phyloP scores from a whole-genome alignment of 202 grass and related monocot species.

The Zoysia matrella region DNA sequence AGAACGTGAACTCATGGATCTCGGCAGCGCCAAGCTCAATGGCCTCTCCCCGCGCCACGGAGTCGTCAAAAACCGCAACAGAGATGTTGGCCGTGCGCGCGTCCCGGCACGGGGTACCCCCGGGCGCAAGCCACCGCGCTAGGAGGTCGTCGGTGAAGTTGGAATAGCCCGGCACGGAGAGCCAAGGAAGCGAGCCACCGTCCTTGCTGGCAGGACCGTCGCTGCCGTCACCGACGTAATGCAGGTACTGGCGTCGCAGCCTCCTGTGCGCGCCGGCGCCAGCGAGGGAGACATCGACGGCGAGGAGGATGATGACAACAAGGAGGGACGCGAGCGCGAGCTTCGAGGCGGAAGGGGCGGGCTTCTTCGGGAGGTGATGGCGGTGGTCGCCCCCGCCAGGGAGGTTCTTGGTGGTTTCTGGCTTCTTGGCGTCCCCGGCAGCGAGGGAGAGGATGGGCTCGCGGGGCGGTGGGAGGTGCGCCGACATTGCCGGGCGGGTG shows the following conservation, averaged over 20 bases:
- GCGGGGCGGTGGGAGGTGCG: constrained; percentile 45
- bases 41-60: neutral
- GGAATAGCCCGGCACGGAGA: constrained; percentile 50
- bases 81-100: constrained; percentile 74
- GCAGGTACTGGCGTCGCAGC: constrained; percentile 38
- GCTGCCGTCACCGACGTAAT: constrained; percentile 26
- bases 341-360: constrained; percentile 34
- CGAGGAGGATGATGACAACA: constrained; percentile 53
- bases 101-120: constrained; percentile 66
- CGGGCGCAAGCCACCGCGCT: constrained; percentile 66
- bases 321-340: constrained; percentile 55
- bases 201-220: neutral
- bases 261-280: constrained; percentile 23
- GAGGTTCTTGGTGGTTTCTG: neutral
- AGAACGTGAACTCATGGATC: constrained; percentile 70
- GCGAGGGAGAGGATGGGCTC: constrained; percentile 5
- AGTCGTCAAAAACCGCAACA: constrained; percentile 44
- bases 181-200: constrained; percentile 44
- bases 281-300: constrained; percentile 54
- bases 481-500: constrained; percentile 52
- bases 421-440: constrained; percentile 53
- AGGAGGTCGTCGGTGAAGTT: constrained; percentile 87
- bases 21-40: constrained; percentile 51
- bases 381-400: neutral
- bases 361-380: constrained; percentile 42